A percentile compares a stretch with the other conserved stretches of the same genome.
Evolutionary conservation across 768 basidiomycete species (phyloP).

Genomic region (Phlebiopsis gigantea): DNA sequence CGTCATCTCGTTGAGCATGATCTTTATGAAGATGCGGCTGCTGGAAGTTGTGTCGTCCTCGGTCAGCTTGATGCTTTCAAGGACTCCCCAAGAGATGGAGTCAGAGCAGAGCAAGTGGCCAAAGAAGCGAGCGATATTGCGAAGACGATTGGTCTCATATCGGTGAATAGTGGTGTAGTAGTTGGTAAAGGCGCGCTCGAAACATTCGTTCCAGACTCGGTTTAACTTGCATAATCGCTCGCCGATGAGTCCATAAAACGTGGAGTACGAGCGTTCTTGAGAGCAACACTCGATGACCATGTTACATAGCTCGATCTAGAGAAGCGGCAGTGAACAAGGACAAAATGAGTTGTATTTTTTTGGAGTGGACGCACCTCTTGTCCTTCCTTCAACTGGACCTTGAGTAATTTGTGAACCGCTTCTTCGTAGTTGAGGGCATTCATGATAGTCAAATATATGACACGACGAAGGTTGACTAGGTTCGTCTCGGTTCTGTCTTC

Average conservation of each 20-base stretch:
- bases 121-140: conserved; percentile 96
- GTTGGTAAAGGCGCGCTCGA: conserved; percentile 80
- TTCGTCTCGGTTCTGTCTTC: conserved; percentile 95
- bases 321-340: neutral
- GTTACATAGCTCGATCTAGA: conserved; percentile 88
- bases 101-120: conserved; percentile 88
- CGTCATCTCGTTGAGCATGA: conserved; percentile 92
- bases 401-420: conserved; percentile 96
- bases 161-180: conserved; percentile 98
- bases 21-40: conserved; percentile 96
- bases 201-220: conserved; percentile 86
- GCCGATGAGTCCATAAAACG: conserved; percentile 94
- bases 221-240: conserved; percentile 97
- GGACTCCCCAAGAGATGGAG: conserved; percentile 81
- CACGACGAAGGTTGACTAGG: conserved; percentile 87
- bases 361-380: conserved; percentile 83
- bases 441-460: conserved; percentile 98
- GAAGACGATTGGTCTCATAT: conserved; percentile 96
- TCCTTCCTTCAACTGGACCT: conserved; percentile 86
- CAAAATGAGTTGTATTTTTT: neutral
- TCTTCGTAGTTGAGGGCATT: conserved; percentile 97
- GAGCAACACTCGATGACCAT: conserved; percentile 99
- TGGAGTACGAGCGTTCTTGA: conserved; percentile 95
- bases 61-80: conserved; percentile 86
- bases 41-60: conserved; percentile 97